These are phyloP conservation scores for Corchorus capsularis DNA, from an alignment of 345 rosid genomes.

Conservation along the genomic window DNA sequence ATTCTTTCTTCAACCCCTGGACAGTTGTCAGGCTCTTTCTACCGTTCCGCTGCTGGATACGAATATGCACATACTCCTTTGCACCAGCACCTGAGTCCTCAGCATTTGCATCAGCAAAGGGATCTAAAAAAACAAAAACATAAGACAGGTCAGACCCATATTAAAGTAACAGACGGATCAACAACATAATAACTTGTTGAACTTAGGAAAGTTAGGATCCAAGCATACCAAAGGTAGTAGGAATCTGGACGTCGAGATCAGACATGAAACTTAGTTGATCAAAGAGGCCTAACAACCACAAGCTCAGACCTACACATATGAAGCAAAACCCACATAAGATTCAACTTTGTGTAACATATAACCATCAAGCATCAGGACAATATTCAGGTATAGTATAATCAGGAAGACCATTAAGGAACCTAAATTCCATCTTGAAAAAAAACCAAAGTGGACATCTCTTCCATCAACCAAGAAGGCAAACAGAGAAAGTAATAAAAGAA, in stretches of 20 bases:
- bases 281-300: constrained; percentile 21
- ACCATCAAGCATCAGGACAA: background rate
- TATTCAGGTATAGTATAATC: background rate
- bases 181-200: too few species aligned
- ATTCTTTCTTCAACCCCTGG: constrained; percentile 88
- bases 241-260: constrained; percentile 71
- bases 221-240: constrained; percentile 63
- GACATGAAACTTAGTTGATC: constrained; percentile 45
- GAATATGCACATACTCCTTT: constrained; percentile 76
- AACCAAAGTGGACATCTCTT: background rate
- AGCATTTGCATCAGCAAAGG: constrained; percentile 79
- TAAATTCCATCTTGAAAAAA: background rate
- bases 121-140: constrained; percentile 37
- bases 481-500: background rate
- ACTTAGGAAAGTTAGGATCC: background rate
- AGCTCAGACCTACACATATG: constrained; percentile 12
- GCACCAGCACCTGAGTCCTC: constrained; percentile 82
- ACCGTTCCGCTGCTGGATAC: constrained; percentile 81
- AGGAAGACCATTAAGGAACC: background rate
- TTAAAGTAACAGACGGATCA: background rate
- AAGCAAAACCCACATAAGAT: background rate
- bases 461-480: background rate
- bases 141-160: constrained; percentile 8
- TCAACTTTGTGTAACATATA: background rate
- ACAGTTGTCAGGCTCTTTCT: constrained; percentile 84